Percentiles rank a stretch among this genome's conserved stretches.
Evolutionary conservation across 2,329 filamentous ascomycete genomes (phyloP).

Genomic region (Cryphonectria parasitica): DNA sequence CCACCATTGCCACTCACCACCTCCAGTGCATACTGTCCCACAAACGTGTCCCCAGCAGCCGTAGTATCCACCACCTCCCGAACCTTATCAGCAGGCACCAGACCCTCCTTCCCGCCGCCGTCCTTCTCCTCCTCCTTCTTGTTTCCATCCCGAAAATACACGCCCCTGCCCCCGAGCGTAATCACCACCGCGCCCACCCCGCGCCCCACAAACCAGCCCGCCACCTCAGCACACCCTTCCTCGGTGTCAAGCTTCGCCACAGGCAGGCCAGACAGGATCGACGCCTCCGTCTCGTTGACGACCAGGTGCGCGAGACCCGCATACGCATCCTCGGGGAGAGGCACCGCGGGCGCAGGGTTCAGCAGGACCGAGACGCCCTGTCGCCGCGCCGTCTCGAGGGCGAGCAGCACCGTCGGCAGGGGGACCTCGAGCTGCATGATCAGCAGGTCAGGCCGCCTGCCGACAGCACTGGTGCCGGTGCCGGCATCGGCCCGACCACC

Average conservation of each 20-base stretch:
- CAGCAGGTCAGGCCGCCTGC: constrained; percentile 60
- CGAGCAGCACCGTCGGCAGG: constrained; percentile 64
- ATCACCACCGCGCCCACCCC: constrained; percentile 81
- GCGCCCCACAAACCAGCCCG: constrained; percentile 63
- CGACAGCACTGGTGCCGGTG: too few species aligned
- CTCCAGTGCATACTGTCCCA: constrained; percentile 81
- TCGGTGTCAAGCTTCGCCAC: constrained; percentile 54
- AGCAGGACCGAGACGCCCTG: constrained; percentile 68
- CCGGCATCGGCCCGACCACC: constrained; percentile 26
- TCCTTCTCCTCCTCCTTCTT: background rate
- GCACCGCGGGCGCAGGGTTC: constrained; percentile 81
- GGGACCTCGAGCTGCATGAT: constrained; percentile 82
- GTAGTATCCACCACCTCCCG: constrained; percentile 83
- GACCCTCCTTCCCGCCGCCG: constrained; percentile 38
- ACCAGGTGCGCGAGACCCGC: constrained; percentile 74
- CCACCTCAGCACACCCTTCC: constrained; percentile 52
- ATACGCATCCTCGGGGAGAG: constrained; percentile 69
- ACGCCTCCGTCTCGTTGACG: constrained; percentile 89
- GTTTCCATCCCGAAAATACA: constrained; percentile 59
- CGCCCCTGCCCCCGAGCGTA: constrained; percentile 82
- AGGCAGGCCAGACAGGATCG: constrained; percentile 65
- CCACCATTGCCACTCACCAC: constrained; percentile 55
- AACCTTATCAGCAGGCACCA: constrained; percentile 69
- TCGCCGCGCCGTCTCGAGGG: constrained; percentile 55
- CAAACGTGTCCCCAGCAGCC: constrained; percentile 92